Evolutionary conservation across 2,329 filamentous ascomycete genomes (phyloP), one percentile per base, ranked within the genome.

Genomic region (Fulvia fulva): DNA sequence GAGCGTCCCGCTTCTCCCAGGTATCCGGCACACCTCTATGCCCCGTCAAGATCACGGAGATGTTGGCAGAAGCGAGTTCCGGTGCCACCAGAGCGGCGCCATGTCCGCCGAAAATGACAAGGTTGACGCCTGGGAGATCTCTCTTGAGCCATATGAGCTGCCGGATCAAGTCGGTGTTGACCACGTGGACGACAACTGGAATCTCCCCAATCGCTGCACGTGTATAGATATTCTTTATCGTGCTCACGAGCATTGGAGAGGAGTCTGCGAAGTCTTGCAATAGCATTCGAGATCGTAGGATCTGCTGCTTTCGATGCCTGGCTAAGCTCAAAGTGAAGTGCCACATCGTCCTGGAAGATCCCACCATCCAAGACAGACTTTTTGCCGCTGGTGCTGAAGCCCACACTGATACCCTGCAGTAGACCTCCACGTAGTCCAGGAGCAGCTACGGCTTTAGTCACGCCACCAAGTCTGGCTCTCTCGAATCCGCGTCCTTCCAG

Each of bases 81-180:
- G 28, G 28, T 7, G 28, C 28, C 8, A 32, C 28, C 12, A 32
- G 12, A 2, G 28, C 28, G 12, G 50, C 50, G 5, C 50, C 50
- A 16, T 53, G 50, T 21, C 50, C 50, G n/a, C 50, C 50, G 19
- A 41, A 53, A 22, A 41, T 43, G 50, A 53, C 32, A n/a, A 53
- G 28, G 23, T 25, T 37, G 32, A 43, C 25, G 7, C 3, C 22
- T 9, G 50, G 30, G 5, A 53, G 22, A n/a, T 53, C 50, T 21
- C 21, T 30, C 30, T 53, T 53, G 28, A 53, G 28, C 50, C 50
- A 53, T 30, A 53, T 53, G 26, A 53, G 50, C 23, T 53, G 50
- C n/a, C 50, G 50, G 32, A 53, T 53, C 9, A 53, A n/a, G 22
- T 53, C 50, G 28, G 51, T 53, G 25, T 44, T 53, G 32, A 53